Evolutionary conservation across 306 rosid species (phyloP), one percentile per base, ranked within the genome.

Genomic region (Vicia sativa): DNA sequence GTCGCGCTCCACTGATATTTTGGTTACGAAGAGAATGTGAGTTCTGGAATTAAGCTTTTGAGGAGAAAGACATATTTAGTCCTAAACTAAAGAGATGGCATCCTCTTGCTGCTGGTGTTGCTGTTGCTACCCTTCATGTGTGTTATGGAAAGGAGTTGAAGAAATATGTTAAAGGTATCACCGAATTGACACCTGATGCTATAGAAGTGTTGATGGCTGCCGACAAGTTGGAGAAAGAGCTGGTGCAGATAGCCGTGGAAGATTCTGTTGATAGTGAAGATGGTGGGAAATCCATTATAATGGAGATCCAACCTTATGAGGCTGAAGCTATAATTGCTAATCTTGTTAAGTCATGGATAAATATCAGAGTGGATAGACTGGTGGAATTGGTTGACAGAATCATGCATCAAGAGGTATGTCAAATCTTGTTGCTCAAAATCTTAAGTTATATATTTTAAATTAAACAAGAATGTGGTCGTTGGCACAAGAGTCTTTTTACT

Each of bases 271-370:
- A 93, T 46, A 90, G 99, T 64, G 99, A 93, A 71, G 99, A 93
- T 80, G 99, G 99, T 14, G 99, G 99, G 19, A 93, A 86, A 77
- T 90, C 96, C 65, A 76, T 93, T 62, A 88, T 93, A 59, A 83
- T 78, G 81, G 95, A 90, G 92, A 93, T 93, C 97, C 95, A 91
- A 70, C 99, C 99, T 63, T 93, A 83, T 0, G 99, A 93, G 79
- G 91, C 99, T 58, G 99, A 93, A 78, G 76, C 87, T 57, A 82
- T 86, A 18, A 83, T 90, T 63, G 72, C 84, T 42, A 71, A 68
- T 67, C 74, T 93, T 69, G 99, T 84, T 9, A 88, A 85, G 84
- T 80, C 87, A 53, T 93, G 99, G 99, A 82, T 90, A 80, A 78
- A 69, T 56, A 82, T 84, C 67, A 85, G 99, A 83, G 87, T 90